Percentiles rank a stretch among this genome's conserved stretches.
Evolutionary conservation across 1,139 yeast species (phyloP).

Genomic region (Kodamaea plutei): DNA sequence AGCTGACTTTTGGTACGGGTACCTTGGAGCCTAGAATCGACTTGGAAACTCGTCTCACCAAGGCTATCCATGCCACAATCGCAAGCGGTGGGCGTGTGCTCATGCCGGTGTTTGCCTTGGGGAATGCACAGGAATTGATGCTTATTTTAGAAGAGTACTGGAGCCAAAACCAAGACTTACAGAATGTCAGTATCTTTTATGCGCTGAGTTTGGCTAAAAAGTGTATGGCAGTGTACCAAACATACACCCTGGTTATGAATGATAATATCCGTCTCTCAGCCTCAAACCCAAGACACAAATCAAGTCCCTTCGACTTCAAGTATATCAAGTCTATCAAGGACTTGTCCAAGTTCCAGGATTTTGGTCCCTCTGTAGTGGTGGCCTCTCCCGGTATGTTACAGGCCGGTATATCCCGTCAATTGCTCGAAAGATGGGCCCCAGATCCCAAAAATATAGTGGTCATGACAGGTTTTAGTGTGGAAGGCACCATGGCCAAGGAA

Average conservation of each 20-base stretch:
- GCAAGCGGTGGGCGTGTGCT: slow-evolving; percentile 88
- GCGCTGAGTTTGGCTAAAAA: slow-evolving; percentile 93
- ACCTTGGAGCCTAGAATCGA: slow-evolving; percentile 89
- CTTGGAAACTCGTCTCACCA: slow-evolving; percentile 77
- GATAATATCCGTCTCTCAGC: slow-evolving; percentile 79
- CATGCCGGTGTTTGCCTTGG: slow-evolving; percentile 93
- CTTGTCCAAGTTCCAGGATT: slow-evolving; percentile 81
- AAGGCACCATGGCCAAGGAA: slow-evolving; percentile 95
- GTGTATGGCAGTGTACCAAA: slow-evolving; percentile 96
- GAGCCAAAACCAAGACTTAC: slow-evolving; percentile 79
- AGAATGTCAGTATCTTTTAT: slow-evolving; percentile 76
- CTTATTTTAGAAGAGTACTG: slow-evolving; percentile 92
- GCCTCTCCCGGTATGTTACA: slow-evolving; percentile 99
- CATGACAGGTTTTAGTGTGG: slow-evolving; percentile 95
- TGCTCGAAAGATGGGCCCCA: slow-evolving; percentile 95
- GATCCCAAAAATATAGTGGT: slow-evolving; percentile 86
- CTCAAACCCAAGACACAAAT: slow-evolving; percentile 28
- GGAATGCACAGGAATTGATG: slow-evolving; percentile 91
- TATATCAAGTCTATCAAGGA: slow-evolving; percentile 77
- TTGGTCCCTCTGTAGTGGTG: slow-evolving; percentile 93
- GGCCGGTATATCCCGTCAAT: slow-evolving; percentile 87
- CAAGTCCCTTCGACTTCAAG: slow-evolving; percentile 87
- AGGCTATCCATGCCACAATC: slow-evolving; percentile 77
- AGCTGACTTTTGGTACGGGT: slow-evolving; percentile 97
- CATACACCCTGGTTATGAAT: slow-evolving; percentile 96